Percentiles rank a stretch among this genome's conserved stretches.
Evolutionary conservation across 495 filamentous ascomycete species (phyloP).

Genomic region (Pyronema domesticum): DNA sequence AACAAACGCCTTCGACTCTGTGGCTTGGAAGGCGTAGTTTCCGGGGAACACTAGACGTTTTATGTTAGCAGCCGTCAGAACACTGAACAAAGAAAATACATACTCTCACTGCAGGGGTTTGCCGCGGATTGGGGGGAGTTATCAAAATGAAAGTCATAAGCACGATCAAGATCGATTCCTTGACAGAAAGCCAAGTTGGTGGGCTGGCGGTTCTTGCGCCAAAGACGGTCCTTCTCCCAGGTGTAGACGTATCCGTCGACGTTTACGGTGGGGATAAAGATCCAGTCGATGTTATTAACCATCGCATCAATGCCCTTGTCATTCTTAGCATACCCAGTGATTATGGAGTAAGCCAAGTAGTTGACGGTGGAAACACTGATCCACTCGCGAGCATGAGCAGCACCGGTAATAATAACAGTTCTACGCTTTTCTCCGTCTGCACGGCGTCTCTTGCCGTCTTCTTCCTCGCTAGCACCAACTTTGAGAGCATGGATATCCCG

Average conservation of each 20-base stretch:
- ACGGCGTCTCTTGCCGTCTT: not conserved
- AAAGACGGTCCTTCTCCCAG: constrained; percentile 79
- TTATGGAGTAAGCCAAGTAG: constrained; percentile 76
- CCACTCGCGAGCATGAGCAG: constrained; percentile 87
- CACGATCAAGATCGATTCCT: constrained; percentile 65
- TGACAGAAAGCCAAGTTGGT: constrained; percentile 69
- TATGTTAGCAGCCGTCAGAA: not conserved
- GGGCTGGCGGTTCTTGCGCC: constrained; percentile 85
- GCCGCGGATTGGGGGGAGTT: constrained; percentile 39
- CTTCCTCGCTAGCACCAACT: constrained; percentile 35
- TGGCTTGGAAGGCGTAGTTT: constrained; percentile 61
- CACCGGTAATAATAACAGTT: constrained; percentile 68
- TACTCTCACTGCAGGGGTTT: constrained; percentile 80
- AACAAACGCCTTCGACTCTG: constrained; percentile 58
- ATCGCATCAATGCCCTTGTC: constrained; percentile 49
- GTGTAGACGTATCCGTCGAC: constrained; percentile 89
- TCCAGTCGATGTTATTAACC: constrained; percentile 63
- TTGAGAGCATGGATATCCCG: constrained; percentile 68
- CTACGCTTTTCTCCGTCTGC: constrained; percentile 30
- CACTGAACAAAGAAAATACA: constrained; percentile 5
- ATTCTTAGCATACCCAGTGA: constrained; percentile 57
- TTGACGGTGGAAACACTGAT: constrained; percentile 84
- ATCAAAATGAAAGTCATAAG: constrained; percentile 75
- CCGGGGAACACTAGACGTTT: constrained; percentile 44
- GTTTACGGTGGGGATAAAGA: constrained; percentile 81